Conservation (phyloP, 2,329 filamentous ascomycete species). For the Colletotrichum sp. region DNA sequence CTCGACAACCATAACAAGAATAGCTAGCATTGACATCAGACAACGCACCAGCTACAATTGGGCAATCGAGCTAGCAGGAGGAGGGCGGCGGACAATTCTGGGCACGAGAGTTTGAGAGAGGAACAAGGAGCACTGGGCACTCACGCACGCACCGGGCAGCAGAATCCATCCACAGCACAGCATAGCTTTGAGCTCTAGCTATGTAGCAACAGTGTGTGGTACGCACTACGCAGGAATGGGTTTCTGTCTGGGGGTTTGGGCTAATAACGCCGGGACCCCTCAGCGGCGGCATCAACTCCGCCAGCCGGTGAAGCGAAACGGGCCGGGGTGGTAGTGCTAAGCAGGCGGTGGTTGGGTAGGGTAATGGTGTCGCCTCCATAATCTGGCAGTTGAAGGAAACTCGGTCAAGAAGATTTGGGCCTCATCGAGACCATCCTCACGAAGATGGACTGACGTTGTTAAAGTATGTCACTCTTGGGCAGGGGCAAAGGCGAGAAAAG, state of each 20-base stretch:
- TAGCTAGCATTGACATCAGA: constrained; percentile 16
- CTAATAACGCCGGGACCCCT: constrained; percentile 15
- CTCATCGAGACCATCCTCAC: constrained; percentile 20
- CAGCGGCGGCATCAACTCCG: constrained; percentile 19
- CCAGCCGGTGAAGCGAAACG: constrained; percentile 21
- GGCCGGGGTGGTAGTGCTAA: constrained; percentile 12
- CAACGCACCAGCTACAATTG: constrained; percentile 1
- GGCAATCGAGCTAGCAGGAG: constrained; percentile 2
- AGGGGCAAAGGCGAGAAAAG: constrained; percentile 4
- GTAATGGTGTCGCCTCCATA: background rate
- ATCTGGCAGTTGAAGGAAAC: constrained; percentile 13
- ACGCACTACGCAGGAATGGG: background rate
- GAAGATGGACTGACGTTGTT: constrained; percentile 7
- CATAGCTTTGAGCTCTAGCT: background rate
- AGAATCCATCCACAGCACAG: background rate
- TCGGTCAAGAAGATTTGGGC: constrained; percentile 18
- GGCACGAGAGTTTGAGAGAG: background rate
- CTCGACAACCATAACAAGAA: background rate
- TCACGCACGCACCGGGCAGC: background rate
- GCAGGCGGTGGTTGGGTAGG: constrained; percentile 16
- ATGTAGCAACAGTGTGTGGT: background rate
- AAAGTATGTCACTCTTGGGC: constrained; percentile 1
- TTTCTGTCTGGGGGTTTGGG: background rate
- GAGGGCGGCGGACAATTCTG: background rate
- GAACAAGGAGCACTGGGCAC: background rate